phyloP scores from a whole-genome alignment of 208 protist species.

The Histomonas meleagridis region DNA sequence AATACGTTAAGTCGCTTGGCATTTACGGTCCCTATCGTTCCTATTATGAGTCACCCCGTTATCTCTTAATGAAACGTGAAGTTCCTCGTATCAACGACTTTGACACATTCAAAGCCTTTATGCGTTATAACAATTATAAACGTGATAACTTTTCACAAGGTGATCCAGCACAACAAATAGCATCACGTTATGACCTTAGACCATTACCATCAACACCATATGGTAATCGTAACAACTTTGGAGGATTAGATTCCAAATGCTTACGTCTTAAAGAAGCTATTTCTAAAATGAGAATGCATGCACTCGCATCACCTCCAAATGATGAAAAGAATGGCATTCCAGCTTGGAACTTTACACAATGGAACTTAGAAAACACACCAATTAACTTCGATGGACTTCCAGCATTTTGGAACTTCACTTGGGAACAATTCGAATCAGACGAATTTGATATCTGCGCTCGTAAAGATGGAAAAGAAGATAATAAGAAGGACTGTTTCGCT shows the following conservation, averaged over 20 bases:
- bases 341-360: not conserved
- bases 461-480: no score
- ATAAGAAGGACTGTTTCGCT: not conserved
- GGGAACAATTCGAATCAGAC: not conserved
- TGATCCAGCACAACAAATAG: not conserved
- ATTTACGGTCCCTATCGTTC: not conserved
- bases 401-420: not conserved
- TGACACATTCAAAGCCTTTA: not conserved
- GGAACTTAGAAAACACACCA: not conserved
- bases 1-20: not conserved
- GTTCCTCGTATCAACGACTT: not conserved
- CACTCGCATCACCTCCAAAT: not conserved
- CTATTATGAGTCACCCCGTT: not conserved
- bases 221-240: not conserved
- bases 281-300: not conserved
- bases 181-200: not conserved
- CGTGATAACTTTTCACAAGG: not conserved
- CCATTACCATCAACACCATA: not conserved
- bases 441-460: not conserved
- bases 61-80: not conserved
- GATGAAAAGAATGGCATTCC: not conserved
- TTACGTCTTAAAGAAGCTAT: not conserved
- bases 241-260: not conserved
- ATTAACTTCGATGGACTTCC: constrained; percentile 1
- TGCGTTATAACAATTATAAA: not conserved